These are phyloP conservation scores for Stylosanthes scabra DNA, from an alignment of 331 rosid species.

Conservation along the genomic window DNA sequence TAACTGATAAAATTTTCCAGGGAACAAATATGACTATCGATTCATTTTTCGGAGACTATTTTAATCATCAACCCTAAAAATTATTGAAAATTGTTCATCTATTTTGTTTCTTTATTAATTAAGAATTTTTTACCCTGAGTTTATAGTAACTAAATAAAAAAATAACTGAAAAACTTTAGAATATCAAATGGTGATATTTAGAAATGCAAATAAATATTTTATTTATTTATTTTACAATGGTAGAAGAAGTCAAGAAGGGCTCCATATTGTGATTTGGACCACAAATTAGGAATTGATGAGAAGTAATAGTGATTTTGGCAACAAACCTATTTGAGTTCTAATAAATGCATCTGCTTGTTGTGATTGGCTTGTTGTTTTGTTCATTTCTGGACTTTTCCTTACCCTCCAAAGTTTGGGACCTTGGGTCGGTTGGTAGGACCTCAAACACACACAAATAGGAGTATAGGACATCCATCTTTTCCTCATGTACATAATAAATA, in stretches of 20 bases:
- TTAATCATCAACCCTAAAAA: too few species aligned
- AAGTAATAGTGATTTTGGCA: background rate
- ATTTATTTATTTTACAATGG: background rate
- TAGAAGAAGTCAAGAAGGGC: background rate
- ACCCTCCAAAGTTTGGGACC: background rate
- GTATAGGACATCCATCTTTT: too few species aligned
- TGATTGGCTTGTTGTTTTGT: background rate
- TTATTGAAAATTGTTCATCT: too few species aligned
- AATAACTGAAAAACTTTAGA: background rate
- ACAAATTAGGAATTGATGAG: constrained; percentile 10
- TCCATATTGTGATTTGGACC: constrained; percentile 31
- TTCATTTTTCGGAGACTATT: too few species aligned
- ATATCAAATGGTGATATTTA: background rate
- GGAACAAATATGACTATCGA: too few species aligned
- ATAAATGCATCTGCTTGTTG: constrained; percentile 39
- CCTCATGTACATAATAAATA: too few species aligned
- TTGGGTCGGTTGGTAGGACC: constrained; percentile 34
- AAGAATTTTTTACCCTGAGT: too few species aligned
- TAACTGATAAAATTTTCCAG: too few species aligned
- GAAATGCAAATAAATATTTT: background rate
- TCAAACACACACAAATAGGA: background rate
- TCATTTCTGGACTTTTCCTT: constrained; percentile 8
- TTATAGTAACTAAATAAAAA: background rate
- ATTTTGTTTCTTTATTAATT: too few species aligned
- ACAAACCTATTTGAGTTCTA: constrained; percentile 1